Evolutionary conservation across 441 rosid species (phyloP).

Genomic region (Mallotus repandus): DNA sequence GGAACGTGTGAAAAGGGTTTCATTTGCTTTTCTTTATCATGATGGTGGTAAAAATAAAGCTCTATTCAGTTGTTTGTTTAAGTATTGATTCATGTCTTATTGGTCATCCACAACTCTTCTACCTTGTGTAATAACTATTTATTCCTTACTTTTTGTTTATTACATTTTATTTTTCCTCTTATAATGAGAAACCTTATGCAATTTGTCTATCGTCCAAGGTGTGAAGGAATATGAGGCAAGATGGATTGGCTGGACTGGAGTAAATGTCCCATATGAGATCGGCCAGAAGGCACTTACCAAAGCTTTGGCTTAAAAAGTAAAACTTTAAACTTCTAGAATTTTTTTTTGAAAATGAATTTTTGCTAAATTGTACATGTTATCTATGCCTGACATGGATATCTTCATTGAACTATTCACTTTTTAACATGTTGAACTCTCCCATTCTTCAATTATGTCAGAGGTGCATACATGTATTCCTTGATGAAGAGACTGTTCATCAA

Average conservation of each 20-base stretch:
- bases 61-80: background rate
- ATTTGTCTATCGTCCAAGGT: slow-evolving; percentile 51
- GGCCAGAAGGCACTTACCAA: slow-evolving; percentile 89
- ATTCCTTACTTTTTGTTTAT: background rate
- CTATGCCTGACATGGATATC: background rate
- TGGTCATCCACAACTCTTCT: background rate
- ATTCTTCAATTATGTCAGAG: slow-evolving; percentile 45
- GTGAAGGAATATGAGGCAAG: slow-evolving; percentile 96
- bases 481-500: slow-evolving; percentile 98
- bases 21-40: too few relatives aligned
- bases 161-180: slow-evolving; percentile 16
- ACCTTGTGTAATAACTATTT: background rate
- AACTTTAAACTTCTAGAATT: slow-evolving; percentile 9
- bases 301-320: slow-evolving; percentile 95
- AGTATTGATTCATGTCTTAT: background rate
- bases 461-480: slow-evolving; percentile 98
- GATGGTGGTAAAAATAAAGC: too few relatives aligned
- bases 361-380: background rate
- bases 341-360: background rate
- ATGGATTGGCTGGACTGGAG: slow-evolving; percentile 99
- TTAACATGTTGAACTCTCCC: background rate
- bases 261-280: slow-evolving; percentile 91
- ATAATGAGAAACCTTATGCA: slow-evolving; percentile 29
- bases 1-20: too few relatives aligned
- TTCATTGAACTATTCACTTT: background rate